Evolutionary conservation across 2,329 filamentous ascomycete genomes (phyloP), one percentile per base, ranked within the genome.

Genomic region (Exophiala sideris): DNA sequence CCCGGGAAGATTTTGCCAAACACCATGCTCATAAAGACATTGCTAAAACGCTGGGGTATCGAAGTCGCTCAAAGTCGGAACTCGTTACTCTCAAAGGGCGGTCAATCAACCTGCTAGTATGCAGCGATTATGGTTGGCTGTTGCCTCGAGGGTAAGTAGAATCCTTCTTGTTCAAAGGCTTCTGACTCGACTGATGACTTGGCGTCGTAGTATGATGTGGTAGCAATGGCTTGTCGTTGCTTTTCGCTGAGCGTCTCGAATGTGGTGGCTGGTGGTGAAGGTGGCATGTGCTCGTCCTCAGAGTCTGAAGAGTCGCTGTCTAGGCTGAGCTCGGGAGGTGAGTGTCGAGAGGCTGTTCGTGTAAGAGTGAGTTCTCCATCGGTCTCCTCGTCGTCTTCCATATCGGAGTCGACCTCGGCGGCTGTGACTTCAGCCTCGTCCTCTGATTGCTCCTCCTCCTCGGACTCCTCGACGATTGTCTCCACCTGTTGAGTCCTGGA

Each of bases 401-500:
- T 67, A 14, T 73, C 68, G 39, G 76, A 71, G 44, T 70, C 71
- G 61, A 73, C 71, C 52, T 75, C 73, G 61, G 87, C 81, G 36
- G 83, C 79, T 51, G 84, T 81, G 16, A 82, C 79, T 52, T 79
- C 76, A 54, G 81, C 79, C 61, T 79, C 79, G 65, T 76, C 71
- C 35, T 79, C 76, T 7, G 72, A 77, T 57, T 81, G 79, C 11
- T 77, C 81, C 50, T 82, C 79, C 58, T 89, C 84, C 69, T 89
- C 83, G 48, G 81, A 75, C 62, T 89, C 86, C 72, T 91, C 88
- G 57, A 82, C 79, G 60, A 91, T 81, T 52, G 82, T 79, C 71
- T 95, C 89, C 67, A 89, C 88, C 32, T 62, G 59, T 89, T 90
- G 96, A 20, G 55, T 49, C 89, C 89, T 96, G 76, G 89, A 89